phyloP scores from a whole-genome alignment of 2,329 filamentous ascomycete species.

The Intubia oerlemansii region DNA sequence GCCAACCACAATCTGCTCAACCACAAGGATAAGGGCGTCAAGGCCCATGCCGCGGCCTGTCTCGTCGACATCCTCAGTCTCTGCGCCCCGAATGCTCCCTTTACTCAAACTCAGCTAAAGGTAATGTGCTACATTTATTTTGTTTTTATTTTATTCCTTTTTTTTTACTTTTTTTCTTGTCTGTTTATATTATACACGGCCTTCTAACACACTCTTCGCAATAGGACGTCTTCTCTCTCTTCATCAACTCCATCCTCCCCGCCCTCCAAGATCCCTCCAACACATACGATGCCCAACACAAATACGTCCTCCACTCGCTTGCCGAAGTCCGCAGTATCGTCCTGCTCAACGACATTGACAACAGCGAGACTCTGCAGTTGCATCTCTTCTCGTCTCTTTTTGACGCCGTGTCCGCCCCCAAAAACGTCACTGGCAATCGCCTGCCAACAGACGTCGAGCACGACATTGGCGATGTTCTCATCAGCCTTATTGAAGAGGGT shows the following conservation, averaged over 20 bases:
- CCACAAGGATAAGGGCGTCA: slow-evolving; percentile 86
- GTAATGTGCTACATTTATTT: too few species aligned
- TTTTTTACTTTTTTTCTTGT: too few species aligned
- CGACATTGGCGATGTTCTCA: slow-evolving; percentile 70
- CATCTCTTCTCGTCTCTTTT: slow-evolving; percentile 78
- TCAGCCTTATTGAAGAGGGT: slow-evolving; percentile 72
- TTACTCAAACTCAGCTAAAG: slow-evolving; percentile 77
- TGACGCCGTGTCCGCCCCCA: slow-evolving; percentile 70
- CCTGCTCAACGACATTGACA: slow-evolving; percentile 70
- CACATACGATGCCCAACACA: slow-evolving; percentile 81
- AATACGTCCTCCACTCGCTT: slow-evolving; percentile 74
- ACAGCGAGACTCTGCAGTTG: slow-evolving; percentile 56
- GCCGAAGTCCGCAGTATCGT: slow-evolving; percentile 89
- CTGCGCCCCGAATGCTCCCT: slow-evolving; percentile 87
- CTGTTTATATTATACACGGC: too few species aligned
- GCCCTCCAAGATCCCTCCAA: slow-evolving; percentile 70
- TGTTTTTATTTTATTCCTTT: too few species aligned
- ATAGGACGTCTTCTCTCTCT: slow-evolving; percentile 88
- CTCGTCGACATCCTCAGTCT: slow-evolving; percentile 83
- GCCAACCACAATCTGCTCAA: slow-evolving; percentile 61
- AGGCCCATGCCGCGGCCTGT: slow-evolving; percentile 73
- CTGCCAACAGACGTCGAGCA: slow-evolving; percentile 86
- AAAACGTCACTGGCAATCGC: slow-evolving; percentile 54
- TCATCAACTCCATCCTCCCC: slow-evolving; percentile 65
- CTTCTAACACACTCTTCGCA: slow-evolving; percentile 15